These are phyloP conservation scores for Fusarium sp. DNA, from an alignment of 2,329 filamentous ascomycete species.

Conservation along the genomic window DNA sequence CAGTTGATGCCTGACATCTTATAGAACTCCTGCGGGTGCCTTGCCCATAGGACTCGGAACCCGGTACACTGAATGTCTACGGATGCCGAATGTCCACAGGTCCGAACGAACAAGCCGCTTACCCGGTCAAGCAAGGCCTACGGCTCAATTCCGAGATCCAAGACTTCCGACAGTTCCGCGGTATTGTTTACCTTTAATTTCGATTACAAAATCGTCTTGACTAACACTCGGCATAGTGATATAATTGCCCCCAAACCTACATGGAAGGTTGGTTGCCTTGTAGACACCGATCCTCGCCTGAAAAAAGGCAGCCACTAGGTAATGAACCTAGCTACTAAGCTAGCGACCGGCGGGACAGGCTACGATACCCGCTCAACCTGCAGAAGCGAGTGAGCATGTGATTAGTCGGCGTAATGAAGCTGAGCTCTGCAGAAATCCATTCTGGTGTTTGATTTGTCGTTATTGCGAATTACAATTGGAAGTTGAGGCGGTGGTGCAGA, in stretches of 20 bases:
- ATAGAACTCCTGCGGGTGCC: background rate
- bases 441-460: too few relatives aligned
- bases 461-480: too few relatives aligned
- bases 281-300: background rate
- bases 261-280: background rate
- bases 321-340: background rate
- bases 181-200: background rate
- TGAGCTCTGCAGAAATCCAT: too few relatives aligned
- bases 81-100: background rate
- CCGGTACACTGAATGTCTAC: background rate
- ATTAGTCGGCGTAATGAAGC: background rate
- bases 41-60: background rate
- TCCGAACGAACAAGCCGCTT: background rate
- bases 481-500: too few relatives aligned
- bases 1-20: background rate
- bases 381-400: background rate
- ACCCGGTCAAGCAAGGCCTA: background rate
- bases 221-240: background rate
- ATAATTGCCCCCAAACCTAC: background rate
- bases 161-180: background rate
- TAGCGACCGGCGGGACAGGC: background rate
- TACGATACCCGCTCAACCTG: background rate
- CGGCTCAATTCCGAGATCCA: background rate
- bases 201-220: background rate
- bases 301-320: background rate